A percentile compares a stretch with the other conserved stretches of the same genome.
Evolutionary conservation across 1,284 basidiomycete genomes (phyloP).

Genomic region (Austroboletus novae-zelandiae): DNA sequence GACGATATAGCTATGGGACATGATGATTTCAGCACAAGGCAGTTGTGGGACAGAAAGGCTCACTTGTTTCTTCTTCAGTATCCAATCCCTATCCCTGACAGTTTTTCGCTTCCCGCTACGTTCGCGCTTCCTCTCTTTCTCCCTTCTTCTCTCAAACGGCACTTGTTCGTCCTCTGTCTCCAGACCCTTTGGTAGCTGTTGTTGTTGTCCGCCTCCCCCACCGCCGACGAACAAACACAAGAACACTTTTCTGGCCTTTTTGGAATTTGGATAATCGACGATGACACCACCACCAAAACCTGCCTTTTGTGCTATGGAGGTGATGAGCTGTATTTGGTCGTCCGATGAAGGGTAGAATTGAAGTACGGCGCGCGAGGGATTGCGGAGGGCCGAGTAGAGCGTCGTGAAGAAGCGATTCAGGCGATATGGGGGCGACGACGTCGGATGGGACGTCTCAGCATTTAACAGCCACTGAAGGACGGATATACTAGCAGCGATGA

Average conservation of each 20-base stretch:
- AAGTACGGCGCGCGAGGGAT: constrained; percentile 91
- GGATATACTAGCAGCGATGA: constrained; percentile 68
- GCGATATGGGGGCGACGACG: constrained; percentile 89
- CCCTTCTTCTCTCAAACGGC: constrained; percentile 67
- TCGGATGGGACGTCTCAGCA: constrained; percentile 90
- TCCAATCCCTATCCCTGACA: constrained; percentile 76
- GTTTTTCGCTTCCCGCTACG: constrained; percentile 63
- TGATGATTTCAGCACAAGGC: constrained; percentile 1
- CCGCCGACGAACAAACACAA: constrained; percentile 85
- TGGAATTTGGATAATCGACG: constrained; percentile 96
- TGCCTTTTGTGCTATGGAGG: constrained; percentile 87
- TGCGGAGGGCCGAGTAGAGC: constrained; percentile 87
- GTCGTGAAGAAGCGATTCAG: constrained; percentile 95
- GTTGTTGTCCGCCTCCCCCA: constrained; percentile 52
- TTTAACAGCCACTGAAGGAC: constrained; percentile 99
- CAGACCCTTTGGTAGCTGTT: constrained; percentile 69
- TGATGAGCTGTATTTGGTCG: constrained; percentile 95
- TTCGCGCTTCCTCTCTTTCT: constrained; percentile 53
- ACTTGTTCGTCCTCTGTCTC: constrained; percentile 62
- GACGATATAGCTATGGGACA: constrained; percentile 63
- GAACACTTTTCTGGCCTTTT: constrained; percentile 92
- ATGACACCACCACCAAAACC: constrained; percentile 98
- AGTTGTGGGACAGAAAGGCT: constrained; percentile 11
- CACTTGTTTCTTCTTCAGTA: constrained; percentile 82
- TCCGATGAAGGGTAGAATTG: constrained; percentile 96